These are phyloP conservation scores for Phytophthora hybrid DNA, from an alignment of 352 stramenopile genomes.

Conservation along the genomic window DNA sequence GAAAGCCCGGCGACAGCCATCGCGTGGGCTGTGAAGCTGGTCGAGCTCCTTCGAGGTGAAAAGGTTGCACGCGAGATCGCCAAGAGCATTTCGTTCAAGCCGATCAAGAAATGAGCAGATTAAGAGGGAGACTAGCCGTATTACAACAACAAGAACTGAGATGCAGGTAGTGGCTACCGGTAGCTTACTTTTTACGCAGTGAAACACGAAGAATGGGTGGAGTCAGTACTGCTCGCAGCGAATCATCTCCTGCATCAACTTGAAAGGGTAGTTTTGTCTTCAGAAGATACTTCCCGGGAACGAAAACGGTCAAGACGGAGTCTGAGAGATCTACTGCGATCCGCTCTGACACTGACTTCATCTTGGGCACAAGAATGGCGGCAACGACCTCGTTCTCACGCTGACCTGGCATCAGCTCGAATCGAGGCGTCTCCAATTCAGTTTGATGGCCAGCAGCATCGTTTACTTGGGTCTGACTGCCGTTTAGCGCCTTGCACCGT, in stretches of 20 bases:
- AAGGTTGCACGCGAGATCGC: slow-evolving; percentile 41
- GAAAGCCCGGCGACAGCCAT: slow-evolving; percentile 68
- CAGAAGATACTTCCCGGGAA: slow-evolving; percentile 64
- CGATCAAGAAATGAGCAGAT: slow-evolving; percentile 35
- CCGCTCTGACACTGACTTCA: slow-evolving; percentile 39
- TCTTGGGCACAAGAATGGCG: slow-evolving; percentile 55
- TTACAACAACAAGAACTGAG: slow-evolving; percentile 1
- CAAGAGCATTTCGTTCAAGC: slow-evolving; percentile 41
- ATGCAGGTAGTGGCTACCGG: slow-evolving; percentile 7
- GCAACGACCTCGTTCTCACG: slow-evolving; percentile 48
- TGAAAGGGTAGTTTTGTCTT: slow-evolving; percentile 61
- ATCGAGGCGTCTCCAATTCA: slow-evolving; percentile 45
- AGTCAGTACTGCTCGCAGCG: slow-evolving; percentile 31
- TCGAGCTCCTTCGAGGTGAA: slow-evolving; percentile 68
- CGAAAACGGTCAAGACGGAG: slow-evolving; percentile 55
- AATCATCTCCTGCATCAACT: slow-evolving; percentile 32
- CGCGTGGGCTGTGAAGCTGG: slow-evolving; percentile 58
- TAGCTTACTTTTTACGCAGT: slow-evolving; percentile 34
- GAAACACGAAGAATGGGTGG: slow-evolving; percentile 43
- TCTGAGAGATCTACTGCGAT: slow-evolving; percentile 62
- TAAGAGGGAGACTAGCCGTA: neutral
- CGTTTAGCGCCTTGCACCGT: slow-evolving; percentile 51
- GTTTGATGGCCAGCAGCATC: neutral
- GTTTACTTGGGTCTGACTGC: neutral
- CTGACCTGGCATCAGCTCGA: slow-evolving; percentile 46